Conservation (phyloP, 139 green algal genomes). For the Chlorella sorokiniana region DNA sequence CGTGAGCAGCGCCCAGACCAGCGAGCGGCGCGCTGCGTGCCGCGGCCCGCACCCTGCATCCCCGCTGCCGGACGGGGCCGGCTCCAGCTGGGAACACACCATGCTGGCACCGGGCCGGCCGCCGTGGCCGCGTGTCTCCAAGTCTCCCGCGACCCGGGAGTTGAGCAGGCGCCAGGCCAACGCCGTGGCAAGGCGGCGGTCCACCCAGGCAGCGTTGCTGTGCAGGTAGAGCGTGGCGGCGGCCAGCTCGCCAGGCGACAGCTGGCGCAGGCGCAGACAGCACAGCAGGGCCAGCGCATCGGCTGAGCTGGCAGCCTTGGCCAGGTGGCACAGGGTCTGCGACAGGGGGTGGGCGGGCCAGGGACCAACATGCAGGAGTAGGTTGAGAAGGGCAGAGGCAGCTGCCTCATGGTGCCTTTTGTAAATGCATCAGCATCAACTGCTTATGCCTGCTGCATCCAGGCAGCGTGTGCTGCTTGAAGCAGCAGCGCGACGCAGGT, state of each 20-base stretch:
- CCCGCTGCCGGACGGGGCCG: neutral
- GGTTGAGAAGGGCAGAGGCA: no score
- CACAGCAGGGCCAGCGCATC: conserved; percentile 11
- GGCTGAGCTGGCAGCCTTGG: conserved; percentile 18
- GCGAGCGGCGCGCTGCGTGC: neutral
- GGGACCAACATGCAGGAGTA: no score
- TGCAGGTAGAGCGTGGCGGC: conserved; percentile 14
- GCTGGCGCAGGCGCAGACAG: neutral
- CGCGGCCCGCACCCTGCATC: neutral
- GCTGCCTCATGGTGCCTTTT: no score
- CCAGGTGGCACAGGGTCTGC: conserved; percentile 30
- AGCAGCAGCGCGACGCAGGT: no score
- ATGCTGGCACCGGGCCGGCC: neutral
- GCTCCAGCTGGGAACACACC: no score
- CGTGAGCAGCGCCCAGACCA: neutral
- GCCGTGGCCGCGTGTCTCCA: neutral
- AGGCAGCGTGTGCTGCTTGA: no score
- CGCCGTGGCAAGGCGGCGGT: neutral
- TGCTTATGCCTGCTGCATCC: no score
- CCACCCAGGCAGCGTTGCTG: conserved; percentile 16
- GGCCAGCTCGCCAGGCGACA: neutral
- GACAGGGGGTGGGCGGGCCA: no score
- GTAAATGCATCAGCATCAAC: no score
- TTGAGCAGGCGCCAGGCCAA: conserved; percentile 21
- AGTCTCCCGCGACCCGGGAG: neutral